These are phyloP conservation scores for Wickerhamomyces xylosicus DNA, from an alignment of 805 yeast genomes.

Conservation along the genomic window DNA sequence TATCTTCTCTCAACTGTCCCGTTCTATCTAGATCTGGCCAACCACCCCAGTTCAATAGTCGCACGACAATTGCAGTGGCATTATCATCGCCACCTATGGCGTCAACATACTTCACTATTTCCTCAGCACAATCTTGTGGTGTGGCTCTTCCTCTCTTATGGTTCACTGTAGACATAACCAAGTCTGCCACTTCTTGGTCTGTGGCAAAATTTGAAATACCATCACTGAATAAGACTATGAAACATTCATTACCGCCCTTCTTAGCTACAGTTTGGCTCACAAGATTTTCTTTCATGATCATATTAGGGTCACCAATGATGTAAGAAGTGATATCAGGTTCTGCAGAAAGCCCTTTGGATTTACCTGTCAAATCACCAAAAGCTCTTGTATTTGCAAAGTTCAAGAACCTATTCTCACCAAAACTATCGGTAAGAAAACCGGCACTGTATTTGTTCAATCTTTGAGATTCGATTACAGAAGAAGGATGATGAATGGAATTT, in stretches of 20 bases:
- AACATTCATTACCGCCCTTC: constrained; percentile 77
- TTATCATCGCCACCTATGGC: constrained; percentile 90
- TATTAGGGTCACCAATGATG: constrained; percentile 50
- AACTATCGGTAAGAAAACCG: constrained; percentile 70
- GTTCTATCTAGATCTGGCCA: constrained; percentile 86
- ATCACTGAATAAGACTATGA: constrained; percentile 73
- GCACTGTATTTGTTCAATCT: constrained; percentile 58
- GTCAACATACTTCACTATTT: constrained; percentile 73
- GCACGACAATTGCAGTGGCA: constrained; percentile 80
- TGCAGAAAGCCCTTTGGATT: constrained; percentile 76
- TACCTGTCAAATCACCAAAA: constrained; percentile 81
- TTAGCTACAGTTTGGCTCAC: constrained; percentile 17
- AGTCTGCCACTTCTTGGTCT: constrained; percentile 88
- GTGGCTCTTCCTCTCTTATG: constrained; percentile 30
- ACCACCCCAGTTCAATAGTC: constrained; percentile 86
- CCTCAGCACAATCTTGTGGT: constrained; percentile 80
- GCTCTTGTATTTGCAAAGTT: constrained; percentile 87
- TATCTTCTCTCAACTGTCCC: constrained; percentile 68
- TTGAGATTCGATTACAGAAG: constrained; percentile 65
- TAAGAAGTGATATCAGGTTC: constrained; percentile 81
- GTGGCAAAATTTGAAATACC: constrained; percentile 75
- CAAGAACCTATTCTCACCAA: constrained; percentile 80
- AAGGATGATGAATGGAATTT: constrained; percentile 80
- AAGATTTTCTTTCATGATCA: constrained; percentile 21
- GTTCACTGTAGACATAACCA: constrained; percentile 71